Evolutionary conservation across 2,329 filamentous ascomycete genomes (phyloP), one percentile per base, ranked within the genome.

Genomic region (Balansia obtecta): DNA sequence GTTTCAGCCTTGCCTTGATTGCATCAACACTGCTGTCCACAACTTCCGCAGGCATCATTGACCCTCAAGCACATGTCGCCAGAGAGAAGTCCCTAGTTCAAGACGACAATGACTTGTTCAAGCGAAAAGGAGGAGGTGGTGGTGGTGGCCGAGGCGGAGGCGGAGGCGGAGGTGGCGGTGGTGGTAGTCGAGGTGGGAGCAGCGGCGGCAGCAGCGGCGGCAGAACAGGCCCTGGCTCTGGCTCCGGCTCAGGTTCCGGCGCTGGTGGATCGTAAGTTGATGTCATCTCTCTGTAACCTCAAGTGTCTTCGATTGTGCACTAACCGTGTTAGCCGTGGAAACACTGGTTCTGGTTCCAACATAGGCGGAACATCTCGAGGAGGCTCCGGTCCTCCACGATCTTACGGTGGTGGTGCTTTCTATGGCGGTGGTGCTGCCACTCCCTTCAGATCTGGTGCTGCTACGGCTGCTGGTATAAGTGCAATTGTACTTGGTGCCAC

Each of bases 401-500:
- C 60, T 1, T 88, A 76, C 58, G 83, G 80, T 43, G 79, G 80
- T 38, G 82, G 83, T 8, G 58, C 62, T 48, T 86, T 75, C 64
- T 89, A 88, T 60, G 76, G 77, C 38, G 84, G 84, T 46, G 86
- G 86, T 46, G 75, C 80, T 0, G 53, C 68, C 2, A 61, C 63
- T 0, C 84, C 86, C 2, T 91, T 86, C 65, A 53, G 58, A 2
- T 56, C 84, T 2, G 83, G 83, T 7, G n/a, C 39, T 0, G 72
- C 72, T 1, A 74, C 71, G 1, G 64, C 71, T 3, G 73, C 75
- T 3, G 73, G 85, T 38, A 63, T 79, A 30, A 66, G 70, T 0
- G 72, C 79, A 15, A 64, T 80, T 45, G 63, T 80, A 20, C 66
- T 84, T 2, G 60, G 74, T 3, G 72, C 70, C 3, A 63, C 67